Evolutionary conservation across 805 yeast genomes (phyloP).

Genomic region (Yarrowia sp.): DNA sequence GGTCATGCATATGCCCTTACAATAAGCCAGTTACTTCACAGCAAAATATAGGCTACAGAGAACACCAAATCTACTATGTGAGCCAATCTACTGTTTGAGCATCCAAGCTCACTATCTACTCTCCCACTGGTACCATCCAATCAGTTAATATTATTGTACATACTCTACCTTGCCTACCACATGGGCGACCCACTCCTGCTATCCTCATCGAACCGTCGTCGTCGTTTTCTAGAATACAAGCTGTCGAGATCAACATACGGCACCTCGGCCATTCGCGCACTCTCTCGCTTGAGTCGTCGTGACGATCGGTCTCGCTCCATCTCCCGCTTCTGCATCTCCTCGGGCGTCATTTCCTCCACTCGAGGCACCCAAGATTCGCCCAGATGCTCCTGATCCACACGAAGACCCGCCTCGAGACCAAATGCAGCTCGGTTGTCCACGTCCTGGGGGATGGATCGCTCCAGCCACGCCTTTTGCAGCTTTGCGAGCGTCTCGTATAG

Average conservation of each 20-base stretch:
- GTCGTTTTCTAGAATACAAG: constrained; percentile 38
- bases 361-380: constrained; percentile 86
- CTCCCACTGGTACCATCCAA: background rate
- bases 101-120: too few relatives aligned
- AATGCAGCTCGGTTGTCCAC: constrained; percentile 59
- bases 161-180: constrained; percentile 21
- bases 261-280: constrained; percentile 66
- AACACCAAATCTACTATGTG: too few relatives aligned
- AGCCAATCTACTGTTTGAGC: too few relatives aligned
- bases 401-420: constrained; percentile 62
- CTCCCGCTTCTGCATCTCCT: constrained; percentile 93
- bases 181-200: constrained; percentile 28
- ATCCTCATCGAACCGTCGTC: constrained; percentile 33
- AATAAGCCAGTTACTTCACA: too few relatives aligned
- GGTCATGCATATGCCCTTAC: too few relatives aligned
- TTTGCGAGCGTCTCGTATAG: constrained; percentile 75
- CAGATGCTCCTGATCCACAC: constrained; percentile 70
- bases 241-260: constrained; percentile 41
- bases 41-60: too few relatives aligned
- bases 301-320: constrained; percentile 90
- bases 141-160: constrained; percentile 21
- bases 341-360: constrained; percentile 79
- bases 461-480: constrained; percentile 77
- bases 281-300: constrained; percentile 89
- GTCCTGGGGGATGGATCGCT: constrained; percentile 56